phyloP scores from a whole-genome alignment of 1,139 yeast genomes.

The Geotrichum reessii region DNA sequence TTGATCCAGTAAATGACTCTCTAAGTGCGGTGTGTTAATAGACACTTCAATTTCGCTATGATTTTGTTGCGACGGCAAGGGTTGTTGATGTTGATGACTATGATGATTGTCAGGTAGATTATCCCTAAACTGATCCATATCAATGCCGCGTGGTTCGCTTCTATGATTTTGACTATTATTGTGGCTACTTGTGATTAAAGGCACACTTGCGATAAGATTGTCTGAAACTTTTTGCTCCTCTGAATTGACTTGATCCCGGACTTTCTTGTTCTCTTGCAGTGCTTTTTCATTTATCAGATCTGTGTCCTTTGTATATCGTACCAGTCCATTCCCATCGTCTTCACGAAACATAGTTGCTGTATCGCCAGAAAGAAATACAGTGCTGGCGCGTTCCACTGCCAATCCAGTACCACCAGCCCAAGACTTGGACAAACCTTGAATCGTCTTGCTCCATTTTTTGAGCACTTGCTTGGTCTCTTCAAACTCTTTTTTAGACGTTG shows the following conservation, averaged over 20 bases:
- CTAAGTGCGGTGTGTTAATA: background rate
- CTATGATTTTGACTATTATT: background rate
- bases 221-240: too few relatives aligned
- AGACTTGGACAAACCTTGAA: conserved; percentile 29
- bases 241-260: background rate
- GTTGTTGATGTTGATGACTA: background rate
- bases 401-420: conserved; percentile 39
- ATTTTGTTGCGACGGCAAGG: background rate
- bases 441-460: conserved; percentile 34
- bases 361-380: conserved; percentile 29
- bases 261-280: background rate
- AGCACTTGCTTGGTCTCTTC: conserved; percentile 30
- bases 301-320: conserved; percentile 11
- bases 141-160: background rate
- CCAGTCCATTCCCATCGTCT: conserved; percentile 4
- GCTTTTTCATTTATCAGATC: conserved; percentile 12
- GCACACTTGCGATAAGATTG: background rate
- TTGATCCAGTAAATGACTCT: background rate
- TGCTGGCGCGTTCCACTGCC: conserved; percentile 35
- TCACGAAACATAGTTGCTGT: conserved; percentile 8
- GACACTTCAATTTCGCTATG: background rate
- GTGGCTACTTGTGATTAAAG: background rate
- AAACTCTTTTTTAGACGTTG: conserved; percentile 31
- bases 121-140: background rate
- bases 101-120: background rate